Evolutionary conservation across 495 filamentous ascomycete species (phyloP).

Genomic region (Aspergillus homomorphus): DNA sequence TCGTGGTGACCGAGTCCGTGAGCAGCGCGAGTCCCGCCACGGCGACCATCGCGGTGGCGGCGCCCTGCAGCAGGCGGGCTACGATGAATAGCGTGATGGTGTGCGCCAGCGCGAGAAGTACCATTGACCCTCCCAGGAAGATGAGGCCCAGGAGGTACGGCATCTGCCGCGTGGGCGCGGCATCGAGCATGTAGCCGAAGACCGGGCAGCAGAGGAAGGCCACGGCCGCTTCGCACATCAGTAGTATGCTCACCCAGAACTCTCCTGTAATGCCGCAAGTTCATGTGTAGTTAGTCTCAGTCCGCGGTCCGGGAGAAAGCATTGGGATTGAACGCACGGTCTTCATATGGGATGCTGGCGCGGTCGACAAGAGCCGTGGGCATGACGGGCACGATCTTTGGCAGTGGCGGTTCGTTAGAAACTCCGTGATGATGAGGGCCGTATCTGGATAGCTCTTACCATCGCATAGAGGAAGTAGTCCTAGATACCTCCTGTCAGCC

Average conservation of each 20-base stretch:
- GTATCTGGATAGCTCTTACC: slow-evolving; percentile 19
- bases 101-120: slow-evolving; percentile 52
- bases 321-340: slow-evolving; percentile 49
- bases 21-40: slow-evolving; percentile 59
- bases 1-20: slow-evolving; percentile 56
- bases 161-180: slow-evolving; percentile 37
- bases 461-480: slow-evolving; percentile 44
- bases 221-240: slow-evolving; percentile 59
- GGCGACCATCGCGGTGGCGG: slow-evolving; percentile 61
- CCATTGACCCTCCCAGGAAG: slow-evolving; percentile 54
- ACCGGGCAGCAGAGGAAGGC: slow-evolving; percentile 54
- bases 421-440: not conserved
- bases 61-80: slow-evolving; percentile 60
- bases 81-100: slow-evolving; percentile 50
- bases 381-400: slow-evolving; percentile 56
- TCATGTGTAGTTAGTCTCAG: slow-evolving; percentile 27
- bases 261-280: slow-evolving; percentile 20
- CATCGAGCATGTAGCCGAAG: slow-evolving; percentile 58
- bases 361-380: slow-evolving; percentile 58
- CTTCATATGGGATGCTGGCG: slow-evolving; percentile 47
- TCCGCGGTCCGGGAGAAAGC: too few relatives aligned
- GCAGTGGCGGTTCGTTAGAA: slow-evolving; percentile 2
- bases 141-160: slow-evolving; percentile 59
- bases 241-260: slow-evolving; percentile 44
- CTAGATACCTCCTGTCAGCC: slow-evolving; percentile 21